Evolutionary conservation across 2,329 filamentous ascomycete species (phyloP).

Genomic region (Gnomoniopsis smithogilvyi): DNA sequence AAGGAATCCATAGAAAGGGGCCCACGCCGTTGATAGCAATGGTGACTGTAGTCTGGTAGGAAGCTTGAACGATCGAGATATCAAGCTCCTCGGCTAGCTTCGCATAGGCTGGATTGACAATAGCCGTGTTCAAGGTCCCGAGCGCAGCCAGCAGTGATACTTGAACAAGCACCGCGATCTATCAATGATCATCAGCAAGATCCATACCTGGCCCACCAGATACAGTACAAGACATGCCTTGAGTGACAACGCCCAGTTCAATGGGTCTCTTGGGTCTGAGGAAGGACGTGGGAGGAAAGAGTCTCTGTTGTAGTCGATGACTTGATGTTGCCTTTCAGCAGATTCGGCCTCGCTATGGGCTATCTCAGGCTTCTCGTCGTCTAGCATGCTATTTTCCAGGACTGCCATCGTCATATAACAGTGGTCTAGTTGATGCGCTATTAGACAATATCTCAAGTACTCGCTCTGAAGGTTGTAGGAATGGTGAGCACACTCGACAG

Average conservation of each 20-base stretch:
- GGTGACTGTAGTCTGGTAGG: conserved; percentile 26
- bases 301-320: conserved; percentile 1
- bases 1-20: conserved; percentile 21
- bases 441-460: not conserved
- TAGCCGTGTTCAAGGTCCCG: conserved; percentile 23
- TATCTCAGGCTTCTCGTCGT: not conserved
- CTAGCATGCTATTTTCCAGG: not conserved
- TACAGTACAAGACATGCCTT: not conserved
- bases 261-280: conserved; percentile 2
- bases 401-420: not conserved
- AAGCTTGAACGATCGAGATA: conserved; percentile 21
- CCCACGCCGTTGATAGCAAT: conserved; percentile 24
- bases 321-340: not conserved
- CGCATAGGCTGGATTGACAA: conserved; percentile 25
- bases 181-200: conserved; percentile 20
- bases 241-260: conserved; percentile 10
- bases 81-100: conserved; percentile 21
- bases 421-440: not conserved
- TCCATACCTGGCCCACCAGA: not conserved
- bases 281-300: conserved; percentile 4
- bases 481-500: too few relatives aligned
- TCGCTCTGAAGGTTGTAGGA: too few relatives aligned
- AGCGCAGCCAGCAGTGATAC: conserved; percentile 26
- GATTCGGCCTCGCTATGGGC: not conserved
- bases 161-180: conserved; percentile 27